Evolutionary conservation across 495 filamentous ascomycete genomes (phyloP).

Genomic region (Xylaria acuta): DNA sequence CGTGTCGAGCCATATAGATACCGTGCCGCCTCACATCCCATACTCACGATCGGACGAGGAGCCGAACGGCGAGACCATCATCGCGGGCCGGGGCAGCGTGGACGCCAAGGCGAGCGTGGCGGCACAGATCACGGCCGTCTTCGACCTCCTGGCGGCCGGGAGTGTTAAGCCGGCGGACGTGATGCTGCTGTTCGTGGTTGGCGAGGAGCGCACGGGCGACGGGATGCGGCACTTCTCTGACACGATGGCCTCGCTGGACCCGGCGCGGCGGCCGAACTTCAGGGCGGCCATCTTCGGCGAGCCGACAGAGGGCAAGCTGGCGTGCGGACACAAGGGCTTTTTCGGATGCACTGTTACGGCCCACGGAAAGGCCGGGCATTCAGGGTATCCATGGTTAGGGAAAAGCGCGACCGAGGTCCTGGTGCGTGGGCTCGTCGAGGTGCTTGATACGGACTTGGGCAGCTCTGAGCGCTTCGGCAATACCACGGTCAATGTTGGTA

Average conservation of each 20-base stretch:
- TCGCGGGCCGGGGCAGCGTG: conserved; percentile 79
- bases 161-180: conserved; percentile 57
- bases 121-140: conserved; percentile 71
- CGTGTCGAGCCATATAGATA: conserved; percentile 76
- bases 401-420: conserved; percentile 78
- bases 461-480: conserved; percentile 77
- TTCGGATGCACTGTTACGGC: conserved; percentile 67
- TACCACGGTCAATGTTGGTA: conserved; percentile 86
- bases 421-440: conserved; percentile 65
- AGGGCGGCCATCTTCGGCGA: conserved; percentile 85
- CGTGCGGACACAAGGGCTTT: conserved; percentile 88
- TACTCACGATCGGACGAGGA: conserved; percentile 61
- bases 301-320: conserved; percentile 85
- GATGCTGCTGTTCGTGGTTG: conserved; percentile 86
- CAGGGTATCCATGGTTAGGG: conserved; percentile 87
- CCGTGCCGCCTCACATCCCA: conserved; percentile 75
- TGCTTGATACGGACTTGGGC: conserved; percentile 74
- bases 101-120: conserved; percentile 93
- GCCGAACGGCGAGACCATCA: conserved; percentile 43
- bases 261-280: conserved; percentile 31
- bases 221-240: conserved; percentile 79
- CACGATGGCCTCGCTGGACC: conserved; percentile 57
- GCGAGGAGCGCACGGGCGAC: conserved; percentile 80
- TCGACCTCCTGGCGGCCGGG: conserved; percentile 60
- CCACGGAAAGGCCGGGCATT: conserved; percentile 81